Conservation (phyloP, 306 rosid species). For the Vicia villosa region DNA sequence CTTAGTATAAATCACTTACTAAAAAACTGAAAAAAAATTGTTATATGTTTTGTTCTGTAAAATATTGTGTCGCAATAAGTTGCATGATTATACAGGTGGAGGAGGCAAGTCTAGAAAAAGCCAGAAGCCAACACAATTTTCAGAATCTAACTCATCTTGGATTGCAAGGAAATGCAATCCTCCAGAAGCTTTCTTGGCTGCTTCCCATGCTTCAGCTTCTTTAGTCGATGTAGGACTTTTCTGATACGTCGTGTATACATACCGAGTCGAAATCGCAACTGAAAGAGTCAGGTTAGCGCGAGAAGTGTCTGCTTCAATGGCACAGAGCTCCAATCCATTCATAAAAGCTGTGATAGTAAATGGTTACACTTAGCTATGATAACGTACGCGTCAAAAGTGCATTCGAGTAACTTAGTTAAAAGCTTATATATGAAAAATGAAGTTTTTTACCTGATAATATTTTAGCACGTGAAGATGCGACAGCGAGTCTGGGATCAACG, state of each 20-base stretch:
- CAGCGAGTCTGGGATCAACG: constrained; percentile 93
- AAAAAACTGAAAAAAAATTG: too few species aligned
- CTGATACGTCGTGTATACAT: constrained; percentile 75
- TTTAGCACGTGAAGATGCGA: constrained; percentile 80
- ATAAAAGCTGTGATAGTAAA: constrained; percentile 93
- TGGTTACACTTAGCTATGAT: too few species aligned
- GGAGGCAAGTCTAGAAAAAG: constrained; percentile 93
- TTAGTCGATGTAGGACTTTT: constrained; percentile 61
- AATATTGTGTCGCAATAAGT: constrained; percentile 24
- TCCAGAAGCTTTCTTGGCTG: constrained; percentile 83
- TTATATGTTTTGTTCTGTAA: constrained; percentile 26
- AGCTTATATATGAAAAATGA: too few species aligned
- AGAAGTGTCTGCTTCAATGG: constrained; percentile 65
- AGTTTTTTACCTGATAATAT: constrained; percentile 70
- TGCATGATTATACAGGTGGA: constrained; percentile 84
- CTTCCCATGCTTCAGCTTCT: constrained; percentile 98
- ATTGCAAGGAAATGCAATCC: constrained; percentile 98
- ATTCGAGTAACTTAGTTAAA: too few species aligned
- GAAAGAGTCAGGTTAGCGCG: constrained; percentile 70
- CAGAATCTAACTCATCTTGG: constrained; percentile 80
- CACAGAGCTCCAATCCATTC: constrained; percentile 84
- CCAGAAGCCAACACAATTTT: constrained; percentile 89
- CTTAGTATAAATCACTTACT: too few species aligned
- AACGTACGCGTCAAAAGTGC: too few species aligned
- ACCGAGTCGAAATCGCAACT: constrained; percentile 77